Base-by-base conservation (phyloP, 1,284 basidiomycete species). In the Lentinus polychrous region DNA sequence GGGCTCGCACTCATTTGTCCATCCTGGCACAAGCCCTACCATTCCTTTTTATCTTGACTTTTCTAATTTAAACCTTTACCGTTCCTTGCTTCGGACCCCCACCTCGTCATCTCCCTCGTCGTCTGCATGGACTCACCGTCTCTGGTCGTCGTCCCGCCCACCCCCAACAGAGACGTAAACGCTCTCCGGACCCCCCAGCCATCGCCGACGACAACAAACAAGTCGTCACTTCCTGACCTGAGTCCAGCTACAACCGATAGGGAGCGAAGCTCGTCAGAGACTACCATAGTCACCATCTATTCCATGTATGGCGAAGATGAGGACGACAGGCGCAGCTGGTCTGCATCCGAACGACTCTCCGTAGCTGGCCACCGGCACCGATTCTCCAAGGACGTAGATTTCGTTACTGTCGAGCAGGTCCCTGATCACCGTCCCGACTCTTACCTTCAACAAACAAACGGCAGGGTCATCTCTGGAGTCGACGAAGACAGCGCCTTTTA, bases 271-370 rank as follows among this genome's bases (percentile, higher is more conserved):
- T 73, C 73, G 0, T 65, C 72, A 0, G 83, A 84, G 56, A 77
- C 80, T 33, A 79, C 83, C 8, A 84, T 87, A 57, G 79, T 84
- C 62, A 81, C 83, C 49, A 89, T 89, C 49, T 89, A 86, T 63
- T 86, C 83, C 44, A 89, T 88, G 86, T 89, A 88, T 62, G 54
- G 39, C 50, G 60, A 62, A 45, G 70, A 74, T 35, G 57, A 66
- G 55, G 57, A 68, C 57, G 57, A 66, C 58, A 67, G 56, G 60
- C 67, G 62, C 51, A 69, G 66, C 72, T 69, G 67, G 71, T 63
- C 67, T 65, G 59, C 66, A 57, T 55, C 59, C 49, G 56, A 53
- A 38, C 60, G 65, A 23, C 52, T 43, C 15, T 44, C 48, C 23
- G 61, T 59, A 49, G 62, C 61, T 46, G 68, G 59, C 53, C 57